These are phyloP conservation scores for Fusarium sp. DNA, from an alignment of 2,329 filamentous ascomycete genomes.

Conservation along the genomic window DNA sequence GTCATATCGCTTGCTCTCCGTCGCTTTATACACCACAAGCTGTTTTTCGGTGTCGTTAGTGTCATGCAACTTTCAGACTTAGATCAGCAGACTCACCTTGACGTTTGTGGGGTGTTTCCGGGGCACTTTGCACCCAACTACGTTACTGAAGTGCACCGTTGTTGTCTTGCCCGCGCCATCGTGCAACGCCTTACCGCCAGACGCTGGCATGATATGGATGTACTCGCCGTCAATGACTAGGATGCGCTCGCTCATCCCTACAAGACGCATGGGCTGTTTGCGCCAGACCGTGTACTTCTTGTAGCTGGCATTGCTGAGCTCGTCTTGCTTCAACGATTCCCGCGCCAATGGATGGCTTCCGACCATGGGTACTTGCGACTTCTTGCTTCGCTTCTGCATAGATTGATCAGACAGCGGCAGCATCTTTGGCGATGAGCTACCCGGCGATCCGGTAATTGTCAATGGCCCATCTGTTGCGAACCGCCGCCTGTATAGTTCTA, in stretches of 20 bases:
- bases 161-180: conserved; percentile 77
- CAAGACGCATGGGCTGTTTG: conserved; percentile 84
- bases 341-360: conserved; percentile 75
- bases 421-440: conserved; percentile 75
- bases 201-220: conserved; percentile 82
- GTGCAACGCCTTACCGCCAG: conserved; percentile 72
- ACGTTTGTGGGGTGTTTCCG: conserved; percentile 84
- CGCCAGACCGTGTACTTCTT: conserved; percentile 84
- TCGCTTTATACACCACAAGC: conserved; percentile 78
- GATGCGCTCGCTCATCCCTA: conserved; percentile 78
- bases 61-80: background rate
- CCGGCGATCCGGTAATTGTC: conserved; percentile 74
- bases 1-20: conserved; percentile 84
- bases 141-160: conserved; percentile 83
- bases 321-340: conserved; percentile 69
- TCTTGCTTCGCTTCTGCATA: conserved; percentile 61
- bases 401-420: conserved; percentile 62
- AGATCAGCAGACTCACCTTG: conserved; percentile 63
- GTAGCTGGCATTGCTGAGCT: conserved; percentile 69
- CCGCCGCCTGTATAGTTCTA: conserved; percentile 79
- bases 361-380: conserved; percentile 59
- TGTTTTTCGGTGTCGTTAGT: conserved; percentile 48
- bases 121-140: conserved; percentile 84
- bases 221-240: conserved; percentile 87
- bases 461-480: conserved; percentile 80